phyloP scores from a whole-genome alignment of 1,284 basidiomycete species.

The Inonotus obliquus region DNA sequence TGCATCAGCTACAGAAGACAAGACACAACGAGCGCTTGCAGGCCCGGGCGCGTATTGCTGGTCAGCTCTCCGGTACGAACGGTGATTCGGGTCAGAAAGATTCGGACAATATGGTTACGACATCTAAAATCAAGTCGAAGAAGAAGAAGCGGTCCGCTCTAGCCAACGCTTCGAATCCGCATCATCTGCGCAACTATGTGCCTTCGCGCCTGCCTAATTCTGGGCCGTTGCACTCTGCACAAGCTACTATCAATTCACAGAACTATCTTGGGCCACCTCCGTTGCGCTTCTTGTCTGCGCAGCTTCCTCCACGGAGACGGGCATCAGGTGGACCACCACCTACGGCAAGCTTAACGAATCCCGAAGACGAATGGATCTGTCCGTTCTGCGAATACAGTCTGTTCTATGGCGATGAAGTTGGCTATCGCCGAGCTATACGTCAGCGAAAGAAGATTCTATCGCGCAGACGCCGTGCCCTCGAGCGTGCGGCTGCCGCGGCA shows the following conservation, averaged over 20 bases:
- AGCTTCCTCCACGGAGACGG: slow-evolving; percentile 49
- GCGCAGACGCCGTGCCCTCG: slow-evolving; percentile 69
- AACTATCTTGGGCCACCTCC: slow-evolving; percentile 54
- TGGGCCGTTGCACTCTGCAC: slow-evolving; percentile 30
- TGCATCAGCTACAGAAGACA: slow-evolving; percentile 26
- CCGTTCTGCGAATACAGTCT: slow-evolving; percentile 83
- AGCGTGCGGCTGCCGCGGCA: slow-evolving; percentile 57
- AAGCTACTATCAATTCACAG: slow-evolving; percentile 36
- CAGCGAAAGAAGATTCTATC: slow-evolving; percentile 75
- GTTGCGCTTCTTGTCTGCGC: slow-evolving; percentile 61
- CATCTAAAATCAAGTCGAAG: slow-evolving; percentile 47
- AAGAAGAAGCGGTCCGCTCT: slow-evolving; percentile 87
- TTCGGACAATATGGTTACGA: slow-evolving; percentile 10
- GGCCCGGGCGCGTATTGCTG: slow-evolving; percentile 29
- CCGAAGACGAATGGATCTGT: slow-evolving; percentile 85
- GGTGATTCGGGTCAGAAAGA: slow-evolving; percentile 18
- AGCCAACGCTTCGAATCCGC: slow-evolving; percentile 86
- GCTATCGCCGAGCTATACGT: slow-evolving; percentile 61
- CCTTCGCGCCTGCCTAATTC: slow-evolving; percentile 70
- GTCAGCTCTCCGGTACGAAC: slow-evolving; percentile 6
- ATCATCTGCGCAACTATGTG: slow-evolving; percentile 85
- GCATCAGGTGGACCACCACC: slow-evolving; percentile 21
- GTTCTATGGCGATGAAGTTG: slow-evolving; percentile 73
- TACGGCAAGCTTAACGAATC: slow-evolving; percentile 45
- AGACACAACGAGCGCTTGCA: slow-evolving; percentile 40